These are phyloP conservation scores for Sphagnum fallax DNA, from an alignment of 228 moss, liverwort and hornwort genomes.

Conservation along the genomic window DNA sequence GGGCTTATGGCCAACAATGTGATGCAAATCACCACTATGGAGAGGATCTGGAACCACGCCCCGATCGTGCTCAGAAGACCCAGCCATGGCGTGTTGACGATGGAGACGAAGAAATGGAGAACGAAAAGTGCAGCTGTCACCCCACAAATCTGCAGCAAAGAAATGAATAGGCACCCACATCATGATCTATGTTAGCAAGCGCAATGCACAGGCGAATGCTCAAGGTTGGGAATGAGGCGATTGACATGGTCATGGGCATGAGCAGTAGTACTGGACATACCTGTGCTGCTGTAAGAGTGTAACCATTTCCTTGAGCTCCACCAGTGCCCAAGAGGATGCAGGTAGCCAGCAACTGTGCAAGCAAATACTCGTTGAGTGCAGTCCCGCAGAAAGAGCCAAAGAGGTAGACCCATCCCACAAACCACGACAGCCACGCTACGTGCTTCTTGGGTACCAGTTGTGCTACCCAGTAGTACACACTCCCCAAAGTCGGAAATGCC, in stretches of 20 bases:
- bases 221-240: background rate
- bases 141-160: constrained; percentile 13
- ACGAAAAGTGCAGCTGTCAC: constrained; percentile 26
- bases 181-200: background rate
- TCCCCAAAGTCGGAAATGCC: constrained; percentile 34
- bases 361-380: constrained; percentile 34
- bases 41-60: constrained; percentile 33
- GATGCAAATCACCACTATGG: constrained; percentile 21
- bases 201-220: background rate
- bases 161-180: background rate
- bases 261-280: constrained; percentile 1
- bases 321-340: constrained; percentile 20
- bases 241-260: background rate
- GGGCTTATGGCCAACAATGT: constrained; percentile 20
- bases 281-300: constrained; percentile 1
- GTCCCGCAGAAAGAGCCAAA: constrained; percentile 40
- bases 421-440: constrained; percentile 33
- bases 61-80: constrained; percentile 19
- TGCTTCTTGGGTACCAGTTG: constrained; percentile 36
- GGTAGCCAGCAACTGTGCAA: constrained; percentile 27
- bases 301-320: constrained; percentile 9
- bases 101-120: constrained; percentile 21
- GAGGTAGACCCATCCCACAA: constrained; percentile 38
- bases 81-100: constrained; percentile 25
- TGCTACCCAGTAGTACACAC: constrained; percentile 42